Percentiles rank a stretch among this genome's conserved stretches.
phyloP scores from a whole-genome alignment of 2,329 filamentous ascomycete species.

The Venturia pyrina region DNA sequence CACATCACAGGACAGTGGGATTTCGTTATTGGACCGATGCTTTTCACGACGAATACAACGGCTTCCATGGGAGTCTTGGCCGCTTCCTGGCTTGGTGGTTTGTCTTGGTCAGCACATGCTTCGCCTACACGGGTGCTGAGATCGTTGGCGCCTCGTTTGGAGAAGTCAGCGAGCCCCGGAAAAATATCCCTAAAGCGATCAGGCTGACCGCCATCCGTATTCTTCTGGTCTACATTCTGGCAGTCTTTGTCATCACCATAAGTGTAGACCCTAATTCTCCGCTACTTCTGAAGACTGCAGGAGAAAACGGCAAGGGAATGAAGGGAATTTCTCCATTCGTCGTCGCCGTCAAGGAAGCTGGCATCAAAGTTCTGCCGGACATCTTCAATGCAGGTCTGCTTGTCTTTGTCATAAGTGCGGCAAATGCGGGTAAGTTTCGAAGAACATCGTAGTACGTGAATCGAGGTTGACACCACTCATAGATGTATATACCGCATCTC shows the following conservation, averaged over 20 bases:
- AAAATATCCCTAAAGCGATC: conserved; percentile 13
- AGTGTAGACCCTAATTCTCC: conserved; percentile 5
- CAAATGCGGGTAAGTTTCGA: conserved; percentile 7
- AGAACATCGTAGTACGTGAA: neutral
- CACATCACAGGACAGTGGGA: conserved; percentile 9
- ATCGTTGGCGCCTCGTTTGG: conserved; percentile 10
- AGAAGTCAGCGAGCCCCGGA: conserved; percentile 12
- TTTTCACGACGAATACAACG: conserved; percentile 16
- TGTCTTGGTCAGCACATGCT: conserved; percentile 29
- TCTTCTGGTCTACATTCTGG: conserved; percentile 11
- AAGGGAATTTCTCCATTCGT: conserved; percentile 12
- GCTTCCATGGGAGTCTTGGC: conserved; percentile 22
- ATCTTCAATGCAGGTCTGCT: conserved; percentile 9
- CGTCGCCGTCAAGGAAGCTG: conserved; percentile 6
- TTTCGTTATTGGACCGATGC: conserved; percentile 14
- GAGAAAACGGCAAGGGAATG: neutral
- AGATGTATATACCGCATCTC: conserved; percentile 29
- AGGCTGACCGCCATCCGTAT: conserved; percentile 11
- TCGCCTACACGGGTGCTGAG: conserved; percentile 27
- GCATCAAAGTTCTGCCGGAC: conserved; percentile 10
- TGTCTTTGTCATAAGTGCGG: conserved; percentile 6
- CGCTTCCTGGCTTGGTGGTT: conserved; percentile 33
- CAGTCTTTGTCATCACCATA: conserved; percentile 10
- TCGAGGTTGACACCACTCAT: neutral
- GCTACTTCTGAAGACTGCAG: neutral